phyloP scores from a whole-genome alignment of 106 monocot genomes.

The Amphibolis antarctica region DNA sequence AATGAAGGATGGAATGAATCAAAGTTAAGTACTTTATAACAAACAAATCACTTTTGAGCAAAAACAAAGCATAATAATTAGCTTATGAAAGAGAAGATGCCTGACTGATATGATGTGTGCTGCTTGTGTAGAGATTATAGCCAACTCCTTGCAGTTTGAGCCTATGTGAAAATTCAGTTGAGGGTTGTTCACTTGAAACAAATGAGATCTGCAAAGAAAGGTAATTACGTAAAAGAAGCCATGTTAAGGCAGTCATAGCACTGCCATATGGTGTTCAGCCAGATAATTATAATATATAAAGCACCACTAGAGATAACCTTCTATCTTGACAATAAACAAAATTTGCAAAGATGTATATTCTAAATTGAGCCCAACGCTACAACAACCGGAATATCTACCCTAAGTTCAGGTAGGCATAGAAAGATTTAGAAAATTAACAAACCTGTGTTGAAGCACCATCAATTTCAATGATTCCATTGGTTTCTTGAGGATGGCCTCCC shows the following conservation, averaged over 20 bases:
- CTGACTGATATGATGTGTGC: slow-evolving; percentile 5
- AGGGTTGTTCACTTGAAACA: not conserved
- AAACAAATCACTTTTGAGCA: no score
- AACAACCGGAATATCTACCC: not conserved
- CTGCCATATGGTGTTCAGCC: no score
- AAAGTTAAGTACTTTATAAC: no score
- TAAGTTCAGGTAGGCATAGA: not conserved
- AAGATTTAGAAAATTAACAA: not conserved
- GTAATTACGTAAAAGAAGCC: not conserved
- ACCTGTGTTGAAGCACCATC: slow-evolving; percentile 21
- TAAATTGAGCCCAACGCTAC: not conserved
- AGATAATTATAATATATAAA: not conserved
- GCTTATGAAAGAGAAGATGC: not conserved
- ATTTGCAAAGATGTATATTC: not conserved
- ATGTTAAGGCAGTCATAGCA: not conserved
- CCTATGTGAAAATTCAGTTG: not conserved
- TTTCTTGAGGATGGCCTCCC: slow-evolving; percentile 17
- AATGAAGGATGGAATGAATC: no score
- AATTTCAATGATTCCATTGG: slow-evolving; percentile 19
- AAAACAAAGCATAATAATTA: no score
- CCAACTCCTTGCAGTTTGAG: slow-evolving; percentile 6
- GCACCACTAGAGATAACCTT: not conserved
- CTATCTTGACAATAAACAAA: not conserved
- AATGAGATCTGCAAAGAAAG: slow-evolving; percentile 10
- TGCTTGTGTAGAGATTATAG: slow-evolving; percentile 5